Percentiles rank a stretch among this genome's conserved stretches.
These are phyloP conservation scores for Paramecium tetraurelia DNA, from an alignment of 73 alveolate genomes.

Conservation along the genomic window DNA sequence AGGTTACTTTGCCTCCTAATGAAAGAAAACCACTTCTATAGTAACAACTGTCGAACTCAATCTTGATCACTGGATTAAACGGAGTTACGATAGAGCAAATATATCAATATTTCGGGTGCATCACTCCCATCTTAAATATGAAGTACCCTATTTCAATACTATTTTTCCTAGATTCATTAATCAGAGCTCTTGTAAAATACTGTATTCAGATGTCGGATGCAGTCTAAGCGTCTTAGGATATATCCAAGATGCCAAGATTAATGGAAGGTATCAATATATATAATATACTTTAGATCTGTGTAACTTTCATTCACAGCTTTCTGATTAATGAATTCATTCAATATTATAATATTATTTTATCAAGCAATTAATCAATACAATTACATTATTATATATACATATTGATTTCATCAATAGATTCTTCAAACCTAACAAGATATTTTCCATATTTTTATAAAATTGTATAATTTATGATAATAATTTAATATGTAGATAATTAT, in stretches of 20 bases:
- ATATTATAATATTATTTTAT: neutral
- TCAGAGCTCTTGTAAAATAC: neutral
- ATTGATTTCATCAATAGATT: neutral
- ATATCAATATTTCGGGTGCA: neutral
- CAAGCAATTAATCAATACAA: neutral
- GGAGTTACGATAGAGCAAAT: neutral
- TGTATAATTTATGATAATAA: too few species aligned
- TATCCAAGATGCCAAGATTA: constrained; percentile 11
- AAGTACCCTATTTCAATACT: neutral
- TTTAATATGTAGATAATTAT: too few species aligned
- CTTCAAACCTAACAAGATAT: too few species aligned
- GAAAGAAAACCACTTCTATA: neutral
- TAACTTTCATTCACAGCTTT: constrained; percentile 51
- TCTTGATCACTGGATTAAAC: neutral
- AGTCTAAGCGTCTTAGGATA: constrained; percentile 27
- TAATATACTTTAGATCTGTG: constrained; percentile 17
- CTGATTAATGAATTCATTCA: constrained; percentile 12
- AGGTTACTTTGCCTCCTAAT: neutral
- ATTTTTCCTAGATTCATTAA: neutral
- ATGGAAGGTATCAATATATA: constrained; percentile 23
- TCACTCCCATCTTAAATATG: constrained; percentile 34
- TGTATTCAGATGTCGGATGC: neutral
- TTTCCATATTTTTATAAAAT: too few species aligned
- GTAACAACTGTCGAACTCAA: neutral
- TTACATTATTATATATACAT: neutral